Percentiles rank a stretch among this genome's conserved stretches.
Evolutionary conservation across 331 rosid species (phyloP).

Genomic region (Dryas integrifolia): DNA sequence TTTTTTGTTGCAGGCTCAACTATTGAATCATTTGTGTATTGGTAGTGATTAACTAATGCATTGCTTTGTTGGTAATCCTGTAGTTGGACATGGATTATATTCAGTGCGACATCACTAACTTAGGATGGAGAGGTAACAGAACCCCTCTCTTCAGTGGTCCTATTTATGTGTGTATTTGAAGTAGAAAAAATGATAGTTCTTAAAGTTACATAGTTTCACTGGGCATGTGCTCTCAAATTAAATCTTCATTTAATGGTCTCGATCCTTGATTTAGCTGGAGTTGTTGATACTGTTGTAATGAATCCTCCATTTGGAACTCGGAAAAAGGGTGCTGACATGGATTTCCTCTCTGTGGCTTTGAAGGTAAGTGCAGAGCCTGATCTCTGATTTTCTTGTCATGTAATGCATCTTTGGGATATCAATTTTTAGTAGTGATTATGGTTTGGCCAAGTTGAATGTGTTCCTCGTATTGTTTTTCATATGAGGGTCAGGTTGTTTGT

Average conservation of each 20-base stretch:
- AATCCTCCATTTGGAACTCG: slow-evolving; percentile 97
- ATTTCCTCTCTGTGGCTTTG: slow-evolving; percentile 67
- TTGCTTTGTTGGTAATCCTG: slow-evolving; percentile 38
- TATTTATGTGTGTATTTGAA: too few relatives aligned
- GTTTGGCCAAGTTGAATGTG: slow-evolving; percentile 6
- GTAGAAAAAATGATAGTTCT: not conserved
- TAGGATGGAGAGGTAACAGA: slow-evolving; percentile 68
- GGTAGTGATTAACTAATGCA: slow-evolving; percentile 16
- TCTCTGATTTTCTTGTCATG: slow-evolving; percentile 4
- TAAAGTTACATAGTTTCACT: not conserved
- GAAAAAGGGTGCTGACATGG: slow-evolving; percentile 84
- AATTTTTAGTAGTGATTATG: not conserved
- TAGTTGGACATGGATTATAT: slow-evolving; percentile 82
- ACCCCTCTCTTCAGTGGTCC: not conserved
- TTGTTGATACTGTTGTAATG: slow-evolving; percentile 83
- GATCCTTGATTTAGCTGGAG: slow-evolving; percentile 43
- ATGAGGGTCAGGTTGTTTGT: not conserved
- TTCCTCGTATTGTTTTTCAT: slow-evolving; percentile 18
- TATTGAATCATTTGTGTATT: slow-evolving; percentile 6
- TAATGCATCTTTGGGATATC: not conserved
- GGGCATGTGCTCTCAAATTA: not conserved
- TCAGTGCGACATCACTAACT: slow-evolving; percentile 58
- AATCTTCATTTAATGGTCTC: slow-evolving; percentile 18
- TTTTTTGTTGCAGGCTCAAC: slow-evolving; percentile 10
- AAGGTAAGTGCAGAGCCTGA: slow-evolving; percentile 46